Evolutionary conservation across 768 basidiomycete species (phyloP), one percentile per base, ranked within the genome.

Genomic region (Mrakia blollopis): DNA sequence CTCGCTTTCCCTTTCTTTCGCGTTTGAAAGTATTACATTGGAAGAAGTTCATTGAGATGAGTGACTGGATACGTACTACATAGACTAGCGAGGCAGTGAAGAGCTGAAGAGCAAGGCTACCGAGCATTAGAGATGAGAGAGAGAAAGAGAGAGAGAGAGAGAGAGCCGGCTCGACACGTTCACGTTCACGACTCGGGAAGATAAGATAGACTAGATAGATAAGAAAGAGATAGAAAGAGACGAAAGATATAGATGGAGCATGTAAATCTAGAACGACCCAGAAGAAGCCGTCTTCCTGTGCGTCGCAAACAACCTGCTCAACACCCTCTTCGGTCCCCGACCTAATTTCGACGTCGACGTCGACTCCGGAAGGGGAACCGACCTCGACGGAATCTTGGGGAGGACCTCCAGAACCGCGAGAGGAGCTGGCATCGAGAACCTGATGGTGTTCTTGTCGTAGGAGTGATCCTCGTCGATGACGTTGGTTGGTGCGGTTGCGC

Each of bases 201-300:
- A 57, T n/a, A 7, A n/a, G 8, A 57, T 9, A 57, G 57, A n/a
- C n/a, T n/a, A n/a, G n/a, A n/a, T n/a, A n/a, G n/a, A n/a, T n/a
- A n/a, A n/a, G n/a, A n/a, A n/a, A 57, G 57, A 57, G 57, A 57
- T 10, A n/a, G n/a, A n/a, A n/a, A n/a, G n/a, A n/a, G n/a, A n/a
- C n/a, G n/a, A n/a, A n/a, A n/a, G n/a, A n/a, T n/a, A n/a, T n/a
- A n/a, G n/a, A n/a, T n/a, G n/a, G n/a, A n/a, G n/a, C n/a, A n/a
- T n/a, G n/a, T n/a, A n/a, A n/a, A n/a, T n/a, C n/a, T 13, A 68
- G 9, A 68, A 37, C 65, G 65, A 44, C 25, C 65, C 65, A 18
- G 35, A 39, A 18, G 35, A 39, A 9, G 39, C 65, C 65, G 65
- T 68, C 65, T 68, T 68, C 37, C 65, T 68, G 21, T 68, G 65